Base-by-base conservation (phyloP, 345 rosid genomes). In the Conringia planisiliqua region DNA sequence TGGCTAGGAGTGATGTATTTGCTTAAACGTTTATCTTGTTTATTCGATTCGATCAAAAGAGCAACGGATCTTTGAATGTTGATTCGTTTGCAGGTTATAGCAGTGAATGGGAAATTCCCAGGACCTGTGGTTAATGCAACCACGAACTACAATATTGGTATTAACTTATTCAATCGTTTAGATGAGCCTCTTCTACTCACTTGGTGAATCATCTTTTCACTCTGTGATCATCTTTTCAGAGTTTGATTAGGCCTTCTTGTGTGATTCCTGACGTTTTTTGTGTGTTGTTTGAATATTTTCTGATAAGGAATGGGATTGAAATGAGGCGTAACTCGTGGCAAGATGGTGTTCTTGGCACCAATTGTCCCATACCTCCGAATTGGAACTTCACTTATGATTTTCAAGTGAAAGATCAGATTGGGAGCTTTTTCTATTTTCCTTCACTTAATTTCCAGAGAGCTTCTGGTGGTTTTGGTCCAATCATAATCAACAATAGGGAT, bases 391-490 rank as follows among this genome's bases (percentile, higher is more conserved):
- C 96, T 74, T 95, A 95, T 71, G 78, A 50, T 12, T 95, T 95
- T 75, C 99, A 95, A 79, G 80, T 88, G 39, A 95, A 95, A 83
- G 99, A 95, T 84, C 91, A 95, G 87, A 88, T 95, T 73, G 98
- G 99, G 22, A 95, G 98, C 78, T 90, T 72, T 80, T 92, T 85
- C 85, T 95, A 95, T 79, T 86, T 46, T 70, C 98, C 98, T 3
- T 85, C 97, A 3, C 89, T 95, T 36, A 83, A 85, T 72, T 82
- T 92, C 51, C 99, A 92, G 73, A 83, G 96, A 79, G 92, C 97
- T 10, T 90, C 98, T 7, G 99, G 99, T 33, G 99, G 99, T 47
- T 92, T 92, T 68, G 99, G 99, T 79, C 83, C 97, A 0, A 4
- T 95, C 33, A 64, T 92, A n/a, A 52, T 95, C 73, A 90, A 86